phyloP scores from a whole-genome alignment of 148 eudicot genomes.

The Talinum fruticosum region DNA sequence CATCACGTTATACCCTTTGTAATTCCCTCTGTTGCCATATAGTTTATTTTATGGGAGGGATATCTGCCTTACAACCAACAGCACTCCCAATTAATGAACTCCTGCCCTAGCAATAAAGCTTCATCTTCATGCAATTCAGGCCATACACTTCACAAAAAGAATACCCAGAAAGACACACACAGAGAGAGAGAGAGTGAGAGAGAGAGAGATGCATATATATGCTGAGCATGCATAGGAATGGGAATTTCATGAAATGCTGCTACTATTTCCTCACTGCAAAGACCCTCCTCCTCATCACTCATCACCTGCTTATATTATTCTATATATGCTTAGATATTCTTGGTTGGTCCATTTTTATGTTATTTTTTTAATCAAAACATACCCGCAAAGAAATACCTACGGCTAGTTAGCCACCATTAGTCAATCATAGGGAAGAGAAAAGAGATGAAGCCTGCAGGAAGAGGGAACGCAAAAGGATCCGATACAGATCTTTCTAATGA shows the following conservation, averaged over 20 bases:
- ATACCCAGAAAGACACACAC: constrained; percentile 3
- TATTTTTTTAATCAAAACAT: background rate
- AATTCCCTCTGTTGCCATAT: background rate
- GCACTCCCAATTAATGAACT: constrained; percentile 24
- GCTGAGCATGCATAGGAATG: constrained; percentile 10
- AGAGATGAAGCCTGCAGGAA: constrained; percentile 20
- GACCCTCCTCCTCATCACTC: background rate
- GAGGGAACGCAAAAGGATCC: constrained; percentile 35
- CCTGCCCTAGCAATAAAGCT: constrained; percentile 29
- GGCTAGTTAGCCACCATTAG: background rate
- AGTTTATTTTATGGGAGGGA: too few relatives aligned
- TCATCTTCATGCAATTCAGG: constrained; percentile 27
- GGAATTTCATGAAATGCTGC: constrained; percentile 34
- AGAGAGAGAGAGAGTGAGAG: background rate
- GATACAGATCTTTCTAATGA: constrained; percentile 30
- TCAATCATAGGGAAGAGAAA: constrained; percentile 9
- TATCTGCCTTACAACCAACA: constrained; percentile 14
- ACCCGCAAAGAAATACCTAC: background rate
- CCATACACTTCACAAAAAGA: constrained; percentile 34
- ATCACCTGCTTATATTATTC: constrained; percentile 17
- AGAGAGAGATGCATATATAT: background rate
- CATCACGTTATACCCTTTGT: background rate
- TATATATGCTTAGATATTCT: constrained; percentile 17
- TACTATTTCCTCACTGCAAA: background rate
- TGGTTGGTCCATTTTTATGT: background rate